Percentiles rank a stretch among this genome's conserved stretches.
Evolutionary conservation across 2,329 filamentous ascomycete species (phyloP).

Genomic region (Balansia obtecta): DNA sequence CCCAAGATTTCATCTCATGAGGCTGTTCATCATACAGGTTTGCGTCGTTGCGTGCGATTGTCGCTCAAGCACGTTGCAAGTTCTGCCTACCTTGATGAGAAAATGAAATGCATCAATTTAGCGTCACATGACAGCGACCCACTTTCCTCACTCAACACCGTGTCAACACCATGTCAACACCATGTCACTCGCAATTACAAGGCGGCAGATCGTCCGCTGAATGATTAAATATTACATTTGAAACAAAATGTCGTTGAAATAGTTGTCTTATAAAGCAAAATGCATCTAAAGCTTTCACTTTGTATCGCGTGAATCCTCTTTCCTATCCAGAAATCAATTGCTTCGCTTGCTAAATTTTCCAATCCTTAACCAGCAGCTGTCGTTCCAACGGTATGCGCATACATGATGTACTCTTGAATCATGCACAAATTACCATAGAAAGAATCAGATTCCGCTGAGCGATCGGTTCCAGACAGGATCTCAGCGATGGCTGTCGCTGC

Average conservation of each 20-base stretch:
- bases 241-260: background rate
- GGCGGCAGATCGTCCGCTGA: background rate
- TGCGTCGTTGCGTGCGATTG: no score
- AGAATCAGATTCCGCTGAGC: background rate
- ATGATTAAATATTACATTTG: background rate
- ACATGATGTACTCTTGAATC: background rate
- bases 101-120: background rate
- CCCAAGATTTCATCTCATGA: no score
- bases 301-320: background rate
- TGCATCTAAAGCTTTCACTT: background rate
- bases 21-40: no score
- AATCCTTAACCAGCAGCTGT: no score
- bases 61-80: no score
- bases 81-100: background rate
- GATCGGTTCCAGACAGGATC: background rate
- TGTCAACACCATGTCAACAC: background rate
- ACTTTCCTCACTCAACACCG: background rate
- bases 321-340: background rate
- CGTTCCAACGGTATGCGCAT: background rate
- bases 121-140: conserved; percentile 5
- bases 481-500: background rate
- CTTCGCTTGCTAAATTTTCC: background rate
- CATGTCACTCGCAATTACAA: background rate
- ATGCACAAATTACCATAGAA: background rate
- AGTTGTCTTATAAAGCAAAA: background rate